phyloP scores from a whole-genome alignment of 306 rosid species.

The Glycine tomentella region DNA sequence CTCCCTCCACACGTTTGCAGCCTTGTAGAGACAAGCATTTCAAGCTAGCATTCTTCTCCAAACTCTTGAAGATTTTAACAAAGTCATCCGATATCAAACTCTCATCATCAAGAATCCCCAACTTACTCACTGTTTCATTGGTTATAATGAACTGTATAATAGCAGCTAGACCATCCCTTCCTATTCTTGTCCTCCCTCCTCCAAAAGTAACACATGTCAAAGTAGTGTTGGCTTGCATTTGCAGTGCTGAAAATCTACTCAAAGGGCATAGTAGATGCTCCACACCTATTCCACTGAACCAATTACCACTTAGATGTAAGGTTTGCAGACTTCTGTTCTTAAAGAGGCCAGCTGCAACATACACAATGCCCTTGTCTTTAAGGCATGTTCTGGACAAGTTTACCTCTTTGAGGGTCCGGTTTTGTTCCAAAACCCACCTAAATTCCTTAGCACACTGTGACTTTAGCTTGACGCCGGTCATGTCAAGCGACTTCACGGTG shows the following conservation, averaged over 20 bases:
- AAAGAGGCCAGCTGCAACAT: slow-evolving; percentile 88
- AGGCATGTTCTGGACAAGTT: slow-evolving; percentile 77
- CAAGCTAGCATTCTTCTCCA: slow-evolving; percentile 90
- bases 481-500: slow-evolving; percentile 77
- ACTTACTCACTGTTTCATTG: slow-evolving; percentile 70
- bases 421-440: slow-evolving; percentile 86
- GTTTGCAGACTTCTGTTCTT: slow-evolving; percentile 73
- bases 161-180: slow-evolving; percentile 85
- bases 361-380: slow-evolving; percentile 80
- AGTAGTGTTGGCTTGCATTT: slow-evolving; percentile 81
- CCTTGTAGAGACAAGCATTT: slow-evolving; percentile 76
- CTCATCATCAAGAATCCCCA: slow-evolving; percentile 81
- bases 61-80: slow-evolving; percentile 73
- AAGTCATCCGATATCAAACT: slow-evolving; percentile 76
- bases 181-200: slow-evolving; percentile 81
- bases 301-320: slow-evolving; percentile 75
- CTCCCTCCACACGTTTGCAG: slow-evolving; percentile 85
- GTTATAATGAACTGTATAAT: slow-evolving; percentile 67
- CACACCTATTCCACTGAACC: slow-evolving; percentile 72
- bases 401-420: slow-evolving; percentile 71
- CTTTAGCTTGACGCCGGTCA: slow-evolving; percentile 82
- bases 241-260: slow-evolving; percentile 86
- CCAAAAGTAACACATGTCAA: slow-evolving; percentile 76
- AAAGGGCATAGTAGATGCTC: slow-evolving; percentile 91
- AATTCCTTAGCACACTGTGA: slow-evolving; percentile 91